Percentiles rank a stretch among this genome's conserved stretches.
These are phyloP conservation scores for Alnus rubra DNA, from an alignment of 306 rosid species.

Conservation along the genomic window DNA sequence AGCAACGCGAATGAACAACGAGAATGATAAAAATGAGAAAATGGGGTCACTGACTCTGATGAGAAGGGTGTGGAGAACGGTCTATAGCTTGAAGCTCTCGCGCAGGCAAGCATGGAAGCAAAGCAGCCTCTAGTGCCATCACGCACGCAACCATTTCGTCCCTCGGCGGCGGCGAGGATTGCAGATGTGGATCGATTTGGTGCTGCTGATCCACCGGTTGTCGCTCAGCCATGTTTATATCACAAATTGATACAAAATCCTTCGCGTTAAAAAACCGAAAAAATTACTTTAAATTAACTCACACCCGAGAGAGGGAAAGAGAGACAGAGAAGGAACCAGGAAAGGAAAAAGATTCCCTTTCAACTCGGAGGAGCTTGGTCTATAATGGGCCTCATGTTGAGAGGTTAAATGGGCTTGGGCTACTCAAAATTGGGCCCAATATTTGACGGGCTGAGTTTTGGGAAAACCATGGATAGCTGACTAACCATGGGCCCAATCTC, in stretches of 20 bases:
- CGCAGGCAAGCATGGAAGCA: constrained; percentile 98
- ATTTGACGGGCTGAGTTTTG: too few relatives aligned
- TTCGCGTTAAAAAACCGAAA: too few relatives aligned
- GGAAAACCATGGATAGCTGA: too few relatives aligned
- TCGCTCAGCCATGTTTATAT: constrained; percentile 66
- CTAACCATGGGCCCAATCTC: too few relatives aligned
- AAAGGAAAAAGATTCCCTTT: too few relatives aligned
- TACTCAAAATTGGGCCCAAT: too few relatives aligned
- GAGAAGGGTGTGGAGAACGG: constrained; percentile 92
- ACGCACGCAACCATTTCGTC: constrained; percentile 80
- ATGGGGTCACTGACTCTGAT: constrained; percentile 67
- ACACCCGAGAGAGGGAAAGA: too few relatives aligned
- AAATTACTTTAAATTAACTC: too few relatives aligned
- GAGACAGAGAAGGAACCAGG: too few relatives aligned
- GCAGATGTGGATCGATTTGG: constrained; percentile 46
- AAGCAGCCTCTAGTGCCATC: constrained; percentile 81
- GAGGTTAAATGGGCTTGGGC: too few relatives aligned
- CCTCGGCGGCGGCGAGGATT: constrained; percentile 59
- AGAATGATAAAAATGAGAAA: not conserved
- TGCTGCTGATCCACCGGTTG: constrained; percentile 56
- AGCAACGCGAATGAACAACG: not conserved
- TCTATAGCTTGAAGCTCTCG: constrained; percentile 97
- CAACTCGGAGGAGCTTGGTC: too few relatives aligned
- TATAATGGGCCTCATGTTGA: too few relatives aligned
- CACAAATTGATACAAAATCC: not conserved